Base-by-base conservation (phyloP, 805 yeast species). In the Torulaspora microellipsoides region DNA sequence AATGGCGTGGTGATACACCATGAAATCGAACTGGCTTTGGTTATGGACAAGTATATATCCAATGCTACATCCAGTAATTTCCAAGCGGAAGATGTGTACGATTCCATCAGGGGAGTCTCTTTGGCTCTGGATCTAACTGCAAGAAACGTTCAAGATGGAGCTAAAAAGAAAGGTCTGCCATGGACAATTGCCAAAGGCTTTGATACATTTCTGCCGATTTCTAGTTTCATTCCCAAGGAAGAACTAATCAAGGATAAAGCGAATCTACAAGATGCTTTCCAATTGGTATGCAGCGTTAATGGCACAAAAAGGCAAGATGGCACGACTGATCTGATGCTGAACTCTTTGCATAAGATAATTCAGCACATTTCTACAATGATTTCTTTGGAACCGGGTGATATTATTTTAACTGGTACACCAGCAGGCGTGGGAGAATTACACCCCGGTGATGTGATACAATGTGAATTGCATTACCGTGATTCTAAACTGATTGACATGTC, bases 141-240 rank as follows among this genome's bases (percentile, higher is more conserved):
- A 0, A 78, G 99, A 64, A 88, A 90, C 58, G 95, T 93, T 27
- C 99, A 93, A 67, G 90, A 85, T 58, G 96, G 81, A 57, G 96
- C 96, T 30, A 93, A 93, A 67, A 76, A 75, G 67, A 88, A 87
- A 65, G 98, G 98, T 1, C 72, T 91, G 41, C 99, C 99, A 4
- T 93, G 99, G 99, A 68, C 91, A 4, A 87, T 89, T 52, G 96
- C 93, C 29, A 93, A 93, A 62, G 99, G 99, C 0, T 91, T 89
- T 64, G 99, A 93, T 60, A 91, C 99, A 0, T 93, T 93, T 65
- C 73, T 86, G 62, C 99, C 99, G 1, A 61, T 93, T n/a, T 83
- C 95, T 7, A 65, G 70, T 15, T 78, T 80, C 52, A 82, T 93
- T 42, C 77, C 90, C 8, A 83, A 85, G 56, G 63, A 61, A 0